These are phyloP conservation scores for Coemansia sp. DNA, from an alignment of 192 early-diverging fungal genomes.

Conservation along the genomic window DNA sequence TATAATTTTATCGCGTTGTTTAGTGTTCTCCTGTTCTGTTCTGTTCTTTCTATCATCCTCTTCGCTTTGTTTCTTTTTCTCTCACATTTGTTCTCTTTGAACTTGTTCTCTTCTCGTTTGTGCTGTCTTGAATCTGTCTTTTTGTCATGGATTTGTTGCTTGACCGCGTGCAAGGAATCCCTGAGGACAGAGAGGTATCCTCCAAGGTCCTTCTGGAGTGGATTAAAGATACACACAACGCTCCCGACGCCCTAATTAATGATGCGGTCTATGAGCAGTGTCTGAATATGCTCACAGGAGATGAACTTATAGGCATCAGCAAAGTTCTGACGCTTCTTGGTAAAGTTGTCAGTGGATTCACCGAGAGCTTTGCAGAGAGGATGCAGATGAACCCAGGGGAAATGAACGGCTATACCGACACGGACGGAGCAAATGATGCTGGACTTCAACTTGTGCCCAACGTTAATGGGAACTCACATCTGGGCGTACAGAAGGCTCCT, in stretches of 20 bases:
- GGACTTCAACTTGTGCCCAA: not conserved
- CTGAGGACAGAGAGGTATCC: not conserved
- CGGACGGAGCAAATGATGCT: not conserved
- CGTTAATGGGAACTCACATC: not conserved
- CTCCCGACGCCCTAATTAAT: not conserved
- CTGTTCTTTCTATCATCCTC: not conserved
- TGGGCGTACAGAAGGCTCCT: not conserved
- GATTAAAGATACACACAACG: not conserved
- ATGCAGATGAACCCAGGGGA: not conserved
- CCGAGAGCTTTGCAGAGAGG: not conserved
- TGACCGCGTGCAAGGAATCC: not conserved
- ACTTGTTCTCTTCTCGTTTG: not conserved
- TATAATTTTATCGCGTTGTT: not conserved
- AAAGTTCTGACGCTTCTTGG: not conserved
- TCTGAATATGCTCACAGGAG: not conserved
- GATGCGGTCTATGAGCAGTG: not conserved
- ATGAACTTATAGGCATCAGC: not conserved
- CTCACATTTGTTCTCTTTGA: not conserved
- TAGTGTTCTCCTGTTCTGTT: not conserved
- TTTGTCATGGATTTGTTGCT: not conserved
- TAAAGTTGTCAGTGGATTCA: not conserved
- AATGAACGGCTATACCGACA: not conserved
- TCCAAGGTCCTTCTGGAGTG: not conserved
- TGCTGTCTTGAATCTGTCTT: not conserved
- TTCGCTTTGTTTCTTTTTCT: not conserved